Conservation (phyloP, 306 rosid genomes). For the Fragaria vesca region DNA sequence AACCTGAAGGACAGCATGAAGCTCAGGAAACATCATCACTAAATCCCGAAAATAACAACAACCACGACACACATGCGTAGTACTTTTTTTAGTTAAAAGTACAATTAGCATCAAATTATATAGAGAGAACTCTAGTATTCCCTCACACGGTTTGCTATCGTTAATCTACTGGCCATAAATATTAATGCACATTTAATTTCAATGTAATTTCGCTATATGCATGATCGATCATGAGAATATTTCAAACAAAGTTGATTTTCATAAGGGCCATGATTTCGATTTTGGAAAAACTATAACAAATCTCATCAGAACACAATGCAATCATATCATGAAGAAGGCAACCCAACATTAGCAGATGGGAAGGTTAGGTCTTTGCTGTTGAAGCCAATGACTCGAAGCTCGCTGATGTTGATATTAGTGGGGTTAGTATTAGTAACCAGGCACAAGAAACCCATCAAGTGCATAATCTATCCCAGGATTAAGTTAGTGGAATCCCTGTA, state of each 20-base stretch:
- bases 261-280: neutral
- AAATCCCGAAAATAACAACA: too few species aligned
- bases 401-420: slow-evolving; percentile 22
- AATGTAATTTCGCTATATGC: too few species aligned
- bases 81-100: too few species aligned
- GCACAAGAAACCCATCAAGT: slow-evolving; percentile 5
- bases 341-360: slow-evolving; percentile 6
- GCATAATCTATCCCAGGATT: slow-evolving; percentile 15
- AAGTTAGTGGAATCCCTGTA: slow-evolving; percentile 29
- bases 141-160: neutral
- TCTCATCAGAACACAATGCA: neutral
- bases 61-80: too few species aligned
- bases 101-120: neutral
- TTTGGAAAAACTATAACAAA: neutral
- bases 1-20: too few species aligned
- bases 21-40: too few species aligned
- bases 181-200: too few species aligned
- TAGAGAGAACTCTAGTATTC: neutral
- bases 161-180: too few species aligned
- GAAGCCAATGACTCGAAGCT: neutral
- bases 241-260: neutral
- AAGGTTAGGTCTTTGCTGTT: slow-evolving; percentile 18
- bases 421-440: slow-evolving; percentile 1
- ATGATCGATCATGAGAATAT: too few species aligned
- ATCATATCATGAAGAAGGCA: neutral